phyloP scores from a whole-genome alignment of 2,329 filamentous ascomycete species.

The Cytospora paraplurivora region DNA sequence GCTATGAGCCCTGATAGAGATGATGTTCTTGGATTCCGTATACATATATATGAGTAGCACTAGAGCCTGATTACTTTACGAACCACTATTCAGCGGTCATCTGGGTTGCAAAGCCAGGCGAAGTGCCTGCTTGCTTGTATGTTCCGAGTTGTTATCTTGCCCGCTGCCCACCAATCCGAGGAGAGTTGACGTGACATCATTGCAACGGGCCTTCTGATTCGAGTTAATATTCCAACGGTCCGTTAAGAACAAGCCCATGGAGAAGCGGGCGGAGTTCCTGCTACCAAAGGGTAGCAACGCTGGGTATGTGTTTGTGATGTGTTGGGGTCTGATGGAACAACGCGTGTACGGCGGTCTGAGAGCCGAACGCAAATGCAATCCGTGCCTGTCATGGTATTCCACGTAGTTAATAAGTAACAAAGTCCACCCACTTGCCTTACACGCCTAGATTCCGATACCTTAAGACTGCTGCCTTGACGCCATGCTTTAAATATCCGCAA shows the following conservation, averaged over 20 bases:
- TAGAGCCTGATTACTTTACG: neutral
- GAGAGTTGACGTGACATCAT: slow-evolving; percentile 37
- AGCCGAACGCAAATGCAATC: slow-evolving; percentile 20
- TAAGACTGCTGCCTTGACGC: slow-evolving; percentile 27
- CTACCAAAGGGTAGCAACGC: slow-evolving; percentile 76
- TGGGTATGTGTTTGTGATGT: slow-evolving; percentile 46
- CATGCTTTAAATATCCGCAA: slow-evolving; percentile 20
- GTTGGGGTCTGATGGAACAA: slow-evolving; percentile 9
- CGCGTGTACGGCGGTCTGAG: slow-evolving; percentile 19
- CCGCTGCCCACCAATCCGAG: slow-evolving; percentile 41
- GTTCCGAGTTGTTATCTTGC: slow-evolving; percentile 46
- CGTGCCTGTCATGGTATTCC: slow-evolving; percentile 22
- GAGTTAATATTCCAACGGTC: slow-evolving; percentile 73
- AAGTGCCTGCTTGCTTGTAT: slow-evolving; percentile 13
- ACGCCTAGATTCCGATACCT: slow-evolving; percentile 12
- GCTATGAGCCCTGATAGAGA: neutral
- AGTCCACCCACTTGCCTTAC: slow-evolving; percentile 15
- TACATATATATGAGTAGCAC: neutral
- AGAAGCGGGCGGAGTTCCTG: slow-evolving; percentile 65
- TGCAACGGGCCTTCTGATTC: slow-evolving; percentile 44
- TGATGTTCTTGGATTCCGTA: neutral
- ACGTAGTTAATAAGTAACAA: slow-evolving; percentile 23
- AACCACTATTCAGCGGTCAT: neutral
- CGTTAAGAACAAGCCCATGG: slow-evolving; percentile 74
- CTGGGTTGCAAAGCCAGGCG: neutral